Base-by-base conservation (phyloP, 75 land plant species). In the Sequoia sempervirens region DNA sequence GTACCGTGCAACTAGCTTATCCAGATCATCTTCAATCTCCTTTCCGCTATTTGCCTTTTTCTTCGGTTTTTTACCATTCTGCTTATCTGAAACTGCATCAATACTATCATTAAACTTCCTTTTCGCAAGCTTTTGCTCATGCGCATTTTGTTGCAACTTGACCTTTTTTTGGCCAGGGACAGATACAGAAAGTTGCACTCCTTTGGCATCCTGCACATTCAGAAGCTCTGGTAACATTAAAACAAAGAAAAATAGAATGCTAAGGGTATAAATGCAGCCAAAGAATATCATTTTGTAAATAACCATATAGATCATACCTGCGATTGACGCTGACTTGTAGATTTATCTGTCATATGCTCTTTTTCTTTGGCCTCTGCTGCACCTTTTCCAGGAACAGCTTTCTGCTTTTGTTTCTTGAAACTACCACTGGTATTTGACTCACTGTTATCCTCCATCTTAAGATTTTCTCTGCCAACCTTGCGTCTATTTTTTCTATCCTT, bases 1-100 rank as follows among this genome's bases (percentile, higher is more conserved):
- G 84, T 96, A 96, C 79, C 90, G 86, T 81, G 92, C 92, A 36
- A 96, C 92, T 23, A 96, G 87, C 87, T 80, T 80, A 84, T 96
- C 98, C 30, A 96, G 85, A 17, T 94, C 93, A 82, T 94, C 95
- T 17, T 80, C 84, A 3, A 82, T 70, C 80, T 93, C 91, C 9
- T 43, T 38, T 28, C 83, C 83, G 15, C 86, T 50, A 4, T 85
- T 79, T 47, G 86, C 83, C 52, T 84, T 85, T 28, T 87, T 84
- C 52, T 84, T 88, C 10, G 54, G 78, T 61, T 64, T 74, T 41
- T 74, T 86, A 38, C 26, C 47, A 38, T 53, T 23, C 66, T 82
- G 47, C 26, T 82, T 64, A 40, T 15, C 69, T n/a, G 82, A 84
- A 56, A 26, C 43, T 46, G 85, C 36, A 81, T 47, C 61, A 82